Conservation (phyloP, 768 basidiomycete species). For the Mrakia hoshinonis region DNA sequence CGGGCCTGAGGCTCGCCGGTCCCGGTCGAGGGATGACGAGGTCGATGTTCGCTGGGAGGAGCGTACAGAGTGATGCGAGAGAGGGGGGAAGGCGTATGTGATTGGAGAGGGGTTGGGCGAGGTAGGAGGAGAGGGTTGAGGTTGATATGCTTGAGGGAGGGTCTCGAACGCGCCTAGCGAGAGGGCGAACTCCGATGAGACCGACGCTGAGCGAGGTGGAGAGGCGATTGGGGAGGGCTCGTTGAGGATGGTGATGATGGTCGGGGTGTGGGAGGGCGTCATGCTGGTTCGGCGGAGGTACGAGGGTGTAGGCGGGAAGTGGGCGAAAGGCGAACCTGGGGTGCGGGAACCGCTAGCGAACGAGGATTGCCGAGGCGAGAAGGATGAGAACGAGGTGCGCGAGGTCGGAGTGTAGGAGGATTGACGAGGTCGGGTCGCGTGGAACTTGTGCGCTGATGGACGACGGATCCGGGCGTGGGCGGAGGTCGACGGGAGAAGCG, state of each 20-base stretch:
- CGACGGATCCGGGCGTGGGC: not conserved
- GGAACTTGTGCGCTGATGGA: constrained; percentile 1
- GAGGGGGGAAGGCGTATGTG: constrained; percentile 12
- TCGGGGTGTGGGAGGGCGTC: not conserved
- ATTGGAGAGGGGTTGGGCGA: constrained; percentile 23
- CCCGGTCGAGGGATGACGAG: not conserved
- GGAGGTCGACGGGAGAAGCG: not conserved
- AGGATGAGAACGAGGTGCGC: not conserved
- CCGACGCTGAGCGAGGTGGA: not conserved
- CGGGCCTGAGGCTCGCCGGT: not conserved
- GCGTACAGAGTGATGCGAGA: not conserved
- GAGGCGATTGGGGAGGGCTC: not conserved
- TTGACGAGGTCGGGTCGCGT: constrained; percentile 12
- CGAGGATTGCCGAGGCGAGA: not conserved
- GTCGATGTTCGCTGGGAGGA: not conserved
- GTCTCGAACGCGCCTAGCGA: constrained; percentile 27
- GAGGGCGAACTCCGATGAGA: constrained; percentile 19
- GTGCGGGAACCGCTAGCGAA: not conserved
- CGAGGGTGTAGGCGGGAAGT: not conserved
- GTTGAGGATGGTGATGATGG: constrained; percentile 2
- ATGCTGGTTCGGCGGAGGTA: not conserved
- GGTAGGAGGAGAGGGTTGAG: constrained; percentile 23
- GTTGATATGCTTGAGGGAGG: constrained; percentile 13
- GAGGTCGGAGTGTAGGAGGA: constrained; percentile 9
- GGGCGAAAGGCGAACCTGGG: not conserved